A percentile compares a stretch with the other conserved stretches of the same genome.
phyloP scores from a whole-genome alignment of 768 basidiomycete species.

The Mycena maculata region DNA sequence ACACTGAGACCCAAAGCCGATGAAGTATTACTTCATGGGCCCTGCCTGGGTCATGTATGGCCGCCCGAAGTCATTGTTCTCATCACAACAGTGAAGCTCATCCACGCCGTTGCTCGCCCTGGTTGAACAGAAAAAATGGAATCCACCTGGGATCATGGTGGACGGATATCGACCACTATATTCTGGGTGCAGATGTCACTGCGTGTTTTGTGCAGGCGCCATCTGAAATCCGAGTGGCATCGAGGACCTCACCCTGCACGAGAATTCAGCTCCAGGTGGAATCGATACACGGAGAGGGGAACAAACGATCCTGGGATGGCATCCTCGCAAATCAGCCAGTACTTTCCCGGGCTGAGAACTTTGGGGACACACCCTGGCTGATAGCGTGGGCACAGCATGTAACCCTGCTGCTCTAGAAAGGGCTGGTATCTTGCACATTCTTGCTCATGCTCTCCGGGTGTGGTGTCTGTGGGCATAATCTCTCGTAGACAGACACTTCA shows the following conservation, averaged over 20 bases:
- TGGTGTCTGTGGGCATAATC: no score
- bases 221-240: background rate
- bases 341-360: background rate
- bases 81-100: background rate
- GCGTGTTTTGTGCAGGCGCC: background rate
- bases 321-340: background rate
- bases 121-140: background rate
- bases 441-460: background rate
- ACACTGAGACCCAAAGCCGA: slow-evolving; percentile 14
- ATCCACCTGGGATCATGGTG: slow-evolving; percentile 3
- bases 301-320: background rate
- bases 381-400: background rate
- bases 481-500: no score
- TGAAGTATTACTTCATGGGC: slow-evolving; percentile 2
- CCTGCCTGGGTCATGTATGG: background rate
- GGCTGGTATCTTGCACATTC: background rate
- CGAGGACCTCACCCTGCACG: background rate
- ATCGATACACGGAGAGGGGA: background rate
- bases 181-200: slow-evolving; percentile 11
- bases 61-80: background rate
- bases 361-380: background rate
- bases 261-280: background rate
- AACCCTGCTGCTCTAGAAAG: background rate
- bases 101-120: background rate
- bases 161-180: slow-evolving; percentile 9